Percentiles rank a stretch among this genome's conserved stretches.
These are phyloP conservation scores for Monosporozyma yasuniensis DNA, from an alignment of 805 yeast species.

Conservation along the genomic window DNA sequence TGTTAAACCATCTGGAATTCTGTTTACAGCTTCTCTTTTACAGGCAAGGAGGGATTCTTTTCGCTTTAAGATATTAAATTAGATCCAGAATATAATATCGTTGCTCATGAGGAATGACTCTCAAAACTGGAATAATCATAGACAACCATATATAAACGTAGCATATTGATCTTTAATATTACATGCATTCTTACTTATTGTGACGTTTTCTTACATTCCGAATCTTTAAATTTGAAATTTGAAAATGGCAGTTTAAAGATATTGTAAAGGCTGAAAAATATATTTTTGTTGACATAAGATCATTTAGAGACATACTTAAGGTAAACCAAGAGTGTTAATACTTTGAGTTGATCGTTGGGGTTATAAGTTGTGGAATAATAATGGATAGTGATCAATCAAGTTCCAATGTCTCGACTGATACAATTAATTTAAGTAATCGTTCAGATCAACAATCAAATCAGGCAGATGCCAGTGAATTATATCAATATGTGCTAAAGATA, in stretches of 20 bases:
- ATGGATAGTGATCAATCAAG: not conserved
- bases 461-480: conserved; percentile 28
- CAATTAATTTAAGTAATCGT: conserved; percentile 8
- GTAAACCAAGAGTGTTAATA: not conserved
- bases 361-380: not conserved
- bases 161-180: not conserved
- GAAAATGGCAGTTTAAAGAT: not conserved
- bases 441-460: conserved; percentile 1
- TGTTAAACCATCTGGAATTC: not conserved
- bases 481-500: conserved; percentile 45
- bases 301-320: not conserved
- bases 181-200: not conserved
- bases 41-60: not conserved
- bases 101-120: too few relatives aligned
- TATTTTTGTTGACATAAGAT: not conserved
- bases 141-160: not conserved
- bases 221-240: not conserved
- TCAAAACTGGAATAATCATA: not conserved
- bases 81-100: too few relatives aligned
- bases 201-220: not conserved
- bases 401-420: conserved; percentile 5
- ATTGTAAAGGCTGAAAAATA: not conserved
- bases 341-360: not conserved
- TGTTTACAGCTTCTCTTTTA: not conserved
- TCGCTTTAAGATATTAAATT: not conserved